These are phyloP conservation scores for Wallacemonas sp. DNA, from an alignment of 208 protist species.

Conservation along the genomic window DNA sequence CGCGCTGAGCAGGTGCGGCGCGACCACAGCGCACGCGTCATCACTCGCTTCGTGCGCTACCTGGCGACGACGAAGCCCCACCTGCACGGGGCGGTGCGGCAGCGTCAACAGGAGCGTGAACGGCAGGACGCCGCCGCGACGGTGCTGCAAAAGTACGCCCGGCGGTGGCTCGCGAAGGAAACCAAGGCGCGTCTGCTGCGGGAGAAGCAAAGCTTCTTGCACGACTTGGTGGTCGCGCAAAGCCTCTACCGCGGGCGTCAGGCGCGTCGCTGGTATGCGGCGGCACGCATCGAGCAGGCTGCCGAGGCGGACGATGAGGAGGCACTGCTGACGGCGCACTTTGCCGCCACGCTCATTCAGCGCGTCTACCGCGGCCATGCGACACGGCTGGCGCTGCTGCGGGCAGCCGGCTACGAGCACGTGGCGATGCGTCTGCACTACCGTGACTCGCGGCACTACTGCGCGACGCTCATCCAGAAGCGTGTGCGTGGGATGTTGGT, in stretches of 20 bases:
- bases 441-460: slow-evolving; percentile 59
- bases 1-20: slow-evolving; percentile 29
- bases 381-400: slow-evolving; percentile 38
- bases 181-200: slow-evolving; percentile 32
- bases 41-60: slow-evolving; percentile 63
- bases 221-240: slow-evolving; percentile 43
- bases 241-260: slow-evolving; percentile 42
- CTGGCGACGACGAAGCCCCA: slow-evolving; percentile 21
- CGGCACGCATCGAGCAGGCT: slow-evolving; percentile 12
- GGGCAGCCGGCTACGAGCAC: slow-evolving; percentile 35
- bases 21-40: slow-evolving; percentile 52
- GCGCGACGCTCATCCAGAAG: slow-evolving; percentile 80
- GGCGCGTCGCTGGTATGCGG: slow-evolving; percentile 22
- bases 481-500: slow-evolving; percentile 64
- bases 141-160: slow-evolving; percentile 67
- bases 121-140: slow-evolving; percentile 35
- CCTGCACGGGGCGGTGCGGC: slow-evolving; percentile 24
- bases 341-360: slow-evolving; percentile 72
- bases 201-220: slow-evolving; percentile 30
- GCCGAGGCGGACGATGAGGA: slow-evolving; percentile 6
- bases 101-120: slow-evolving; percentile 20
- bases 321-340: slow-evolving; percentile 27
- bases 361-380: slow-evolving; percentile 67
- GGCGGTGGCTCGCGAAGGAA: slow-evolving; percentile 61
- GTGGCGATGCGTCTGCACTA: slow-evolving; percentile 64